Percentiles rank a stretch among this genome's conserved stretches.
Evolutionary conservation across 345 rosid species (phyloP).

Genomic region (Moricandia moricandioides): DNA sequence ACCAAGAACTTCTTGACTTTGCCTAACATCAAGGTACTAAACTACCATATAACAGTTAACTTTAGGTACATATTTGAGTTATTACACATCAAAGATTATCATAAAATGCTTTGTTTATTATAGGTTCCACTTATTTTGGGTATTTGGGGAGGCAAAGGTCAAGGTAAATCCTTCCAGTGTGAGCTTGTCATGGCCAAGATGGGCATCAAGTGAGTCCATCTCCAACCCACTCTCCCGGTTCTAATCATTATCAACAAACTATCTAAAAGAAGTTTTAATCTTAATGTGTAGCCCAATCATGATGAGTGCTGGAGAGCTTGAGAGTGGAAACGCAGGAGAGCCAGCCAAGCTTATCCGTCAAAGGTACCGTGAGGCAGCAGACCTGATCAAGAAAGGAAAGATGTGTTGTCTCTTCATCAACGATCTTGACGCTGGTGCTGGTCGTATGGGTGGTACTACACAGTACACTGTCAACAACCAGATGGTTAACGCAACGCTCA

Average conservation of each 20-base stretch:
- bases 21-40: conserved; percentile 85
- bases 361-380: conserved; percentile 98
- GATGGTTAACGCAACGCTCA: conserved; percentile 98
- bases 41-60: not conserved
- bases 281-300: conserved; percentile 79
- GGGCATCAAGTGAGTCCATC: conserved; percentile 85
- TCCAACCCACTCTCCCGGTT: not conserved
- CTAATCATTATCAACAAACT: not conserved
- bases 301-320: conserved; percentile 99
- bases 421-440: conserved; percentile 97
- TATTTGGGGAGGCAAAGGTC: conserved; percentile 99
- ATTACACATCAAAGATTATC: conserved; percentile 4
- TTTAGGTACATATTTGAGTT: not conserved
- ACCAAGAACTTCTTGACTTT: conserved; percentile 90
- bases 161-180: conserved; percentile 97
- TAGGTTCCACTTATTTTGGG: conserved; percentile 97
- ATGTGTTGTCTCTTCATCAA: conserved; percentile 97
- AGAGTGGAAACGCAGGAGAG: conserved; percentile 96
- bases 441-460: conserved; percentile 94
- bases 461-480: conserved; percentile 99
- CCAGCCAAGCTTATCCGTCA: conserved; percentile 94
- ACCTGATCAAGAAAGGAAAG: conserved; percentile 88
- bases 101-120: not conserved
- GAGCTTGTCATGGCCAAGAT: conserved; percentile 98
- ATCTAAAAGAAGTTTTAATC: not conserved